phyloP scores from a whole-genome alignment of 2,329 filamentous ascomycete genomes.

The Ceratocystis alfenasii region DNA sequence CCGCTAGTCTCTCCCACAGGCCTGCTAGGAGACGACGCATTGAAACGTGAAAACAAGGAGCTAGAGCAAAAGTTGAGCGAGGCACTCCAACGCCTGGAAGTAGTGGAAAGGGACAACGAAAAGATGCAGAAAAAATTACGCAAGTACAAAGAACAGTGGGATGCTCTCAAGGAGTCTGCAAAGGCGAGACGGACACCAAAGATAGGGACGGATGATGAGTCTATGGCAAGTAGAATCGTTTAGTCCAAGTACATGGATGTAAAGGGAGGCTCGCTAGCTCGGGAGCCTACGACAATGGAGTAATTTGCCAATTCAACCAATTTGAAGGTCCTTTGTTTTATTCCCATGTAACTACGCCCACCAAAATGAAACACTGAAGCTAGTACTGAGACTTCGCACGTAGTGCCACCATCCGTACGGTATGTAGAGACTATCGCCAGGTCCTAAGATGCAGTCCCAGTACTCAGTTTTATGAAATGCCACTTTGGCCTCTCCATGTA shows the following conservation, averaged over 20 bases:
- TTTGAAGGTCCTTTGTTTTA: background rate
- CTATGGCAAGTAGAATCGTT: constrained; percentile 16
- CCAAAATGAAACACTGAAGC: constrained; percentile 96
- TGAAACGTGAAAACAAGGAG: constrained; percentile 45
- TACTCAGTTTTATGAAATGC: constrained; percentile 50
- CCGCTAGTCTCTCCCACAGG: constrained; percentile 5
- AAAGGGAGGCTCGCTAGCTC: background rate
- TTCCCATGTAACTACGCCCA: constrained; percentile 46
- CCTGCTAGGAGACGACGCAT: constrained; percentile 28
- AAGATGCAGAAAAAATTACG: constrained; percentile 45
- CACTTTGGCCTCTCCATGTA: constrained; percentile 25
- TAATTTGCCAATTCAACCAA: background rate
- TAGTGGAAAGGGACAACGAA: constrained; percentile 50
- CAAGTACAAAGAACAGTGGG: constrained; percentile 50
- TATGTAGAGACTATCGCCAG: constrained; percentile 79
- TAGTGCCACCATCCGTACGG: constrained; percentile 98
- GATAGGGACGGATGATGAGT: constrained; percentile 12
- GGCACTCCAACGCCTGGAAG: constrained; percentile 49
- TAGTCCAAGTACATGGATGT: background rate
- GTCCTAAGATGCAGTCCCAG: constrained; percentile 64
- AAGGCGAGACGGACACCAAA: constrained; percentile 37
- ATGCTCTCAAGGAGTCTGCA: constrained; percentile 48
- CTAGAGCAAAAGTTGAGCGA: constrained; percentile 54
- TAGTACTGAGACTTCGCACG: constrained; percentile 69
- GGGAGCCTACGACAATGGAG: background rate